Conservation (phyloP, 2,329 filamentous ascomycete species). For the Arthrobotrys iridis region DNA sequence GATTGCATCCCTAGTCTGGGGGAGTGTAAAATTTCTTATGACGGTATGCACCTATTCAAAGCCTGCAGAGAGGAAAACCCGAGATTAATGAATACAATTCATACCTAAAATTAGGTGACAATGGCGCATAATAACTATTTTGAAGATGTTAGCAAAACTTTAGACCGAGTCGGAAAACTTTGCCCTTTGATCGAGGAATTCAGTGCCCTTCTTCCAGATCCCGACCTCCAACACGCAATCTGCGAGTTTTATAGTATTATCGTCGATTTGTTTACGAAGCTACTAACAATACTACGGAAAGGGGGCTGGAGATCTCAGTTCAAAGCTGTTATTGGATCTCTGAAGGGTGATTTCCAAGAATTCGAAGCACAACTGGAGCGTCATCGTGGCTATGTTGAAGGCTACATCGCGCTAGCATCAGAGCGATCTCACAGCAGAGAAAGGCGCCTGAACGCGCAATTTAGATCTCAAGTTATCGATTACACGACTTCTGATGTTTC, state of each 20-base stretch:
- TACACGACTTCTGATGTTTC: background rate
- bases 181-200: conserved; percentile 19
- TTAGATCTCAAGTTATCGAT: conserved; percentile 1
- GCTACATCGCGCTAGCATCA: background rate
- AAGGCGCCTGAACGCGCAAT: background rate
- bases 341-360: background rate
- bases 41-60: background rate
- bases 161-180: conserved; percentile 5
- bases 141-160: background rate
- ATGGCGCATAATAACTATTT: conserved; percentile 17
- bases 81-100: background rate
- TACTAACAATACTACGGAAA: background rate
- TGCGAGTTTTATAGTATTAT: conserved; percentile 25
- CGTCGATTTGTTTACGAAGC: background rate
- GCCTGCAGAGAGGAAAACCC: too few species aligned
- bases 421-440: background rate
- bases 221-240: conserved; percentile 1
- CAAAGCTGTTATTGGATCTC: background rate
- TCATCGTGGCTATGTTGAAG: conserved; percentile 9
- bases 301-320: background rate
- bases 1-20: conserved; percentile 18
- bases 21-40: conserved; percentile 12
- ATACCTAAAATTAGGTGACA: background rate
- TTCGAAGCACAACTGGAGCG: conserved; percentile 9
- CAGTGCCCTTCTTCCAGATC: background rate